Evolutionary conservation across 257 asterid genomes (phyloP), one percentile per base, ranked within the genome.

Genomic region (Capsicum baccatum): DNA sequence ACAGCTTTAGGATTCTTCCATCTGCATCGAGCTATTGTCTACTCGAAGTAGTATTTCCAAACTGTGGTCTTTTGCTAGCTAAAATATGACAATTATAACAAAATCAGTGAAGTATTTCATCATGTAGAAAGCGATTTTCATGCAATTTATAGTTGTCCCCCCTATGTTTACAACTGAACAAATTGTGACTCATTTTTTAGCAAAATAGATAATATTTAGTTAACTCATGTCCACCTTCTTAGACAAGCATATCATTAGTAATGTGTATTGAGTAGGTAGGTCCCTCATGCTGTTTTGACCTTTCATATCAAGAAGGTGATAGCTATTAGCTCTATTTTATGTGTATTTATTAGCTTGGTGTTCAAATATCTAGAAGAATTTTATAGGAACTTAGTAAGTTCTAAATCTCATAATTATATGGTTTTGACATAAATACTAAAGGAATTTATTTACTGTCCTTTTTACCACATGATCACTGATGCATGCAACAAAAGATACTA

Each of bases 61-160:
- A 37, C 73, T 70, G 84, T 7, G 89, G 89, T 12, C 85, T 69
- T 81, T 83, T 90, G 84, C 87, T 71, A 69, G 92, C 94, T 91
- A 91, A 82, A 86, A 80, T 5, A 83, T 21, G 83, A 82, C 39
- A 26, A 81, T 17, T 42, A 44, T 60, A 39, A n/a, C 59, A 84
- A 78, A 42, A 56, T 39, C 48, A 56, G 42, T 69, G 11, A 56
- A 56, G 6, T n/a, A 11, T 48, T 13, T 55, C 76, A 82, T 14
- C 60, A 6, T 48, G 12, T 11, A 44, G 48, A 55, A 11, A 44
- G 16, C 55, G 50, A 55, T 35, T 4, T 17, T 0, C 14, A 37
- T 35, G n/a, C 76, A 42, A 64, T 26, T n/a, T 68, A 47, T 54
- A 83, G 4, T 14, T 19, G 70, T 47, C 13, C 3, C 1, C 1